Evolutionary conservation across 371 early-diverging fungal genomes (phyloP), one percentile per base, ranked within the genome.

Genomic region (Enterocytospora artemiae): DNA sequence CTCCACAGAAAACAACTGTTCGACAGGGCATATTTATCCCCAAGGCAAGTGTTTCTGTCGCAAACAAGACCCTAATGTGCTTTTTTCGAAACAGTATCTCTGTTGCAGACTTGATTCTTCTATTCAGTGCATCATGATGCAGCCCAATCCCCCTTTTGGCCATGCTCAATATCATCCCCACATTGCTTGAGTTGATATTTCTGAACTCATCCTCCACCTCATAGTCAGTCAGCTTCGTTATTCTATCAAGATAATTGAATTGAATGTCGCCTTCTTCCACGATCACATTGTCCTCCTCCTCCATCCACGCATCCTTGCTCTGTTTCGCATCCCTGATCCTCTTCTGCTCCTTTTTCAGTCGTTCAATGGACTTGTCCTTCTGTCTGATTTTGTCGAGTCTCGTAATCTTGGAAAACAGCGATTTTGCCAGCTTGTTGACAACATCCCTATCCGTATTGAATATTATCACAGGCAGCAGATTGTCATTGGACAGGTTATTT

Each of bases 1-100:
- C 84, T 32, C 83, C 82, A 25, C 70, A 73, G 75, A 84, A 83
- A 27, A 84, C 78, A 32, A 74, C 77, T 14, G 81, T 80, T 52
- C 73, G 63, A 61, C 81, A 81, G 14, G 84, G 84, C 82, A 84
- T 83, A 65, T 84, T 84, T 46, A 84, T 83, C 45, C 84, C 84
- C 30, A 84, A 70, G 16, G 81, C 72, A 31, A 82, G 72, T 1
- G 82, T 82, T n/a, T 82, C 82, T 49, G 84, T 84, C 14, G 83
- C 81, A 70, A 84, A 77, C 3, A 82, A 66, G 0, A 84, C 79
- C 25, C 74, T 56, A 27, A 84, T 62, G 65, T 79, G 76, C 52
- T 81, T 78, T 32, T 69, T 66, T 50, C 84, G 75, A 71, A 82
- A 83, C 34, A 82, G 71, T 16, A 77, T 78, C 63, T 84, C 84